Evolutionary conservation across 2,329 filamentous ascomycete species (phyloP).

Genomic region (Aspergillus udagawae): DNA sequence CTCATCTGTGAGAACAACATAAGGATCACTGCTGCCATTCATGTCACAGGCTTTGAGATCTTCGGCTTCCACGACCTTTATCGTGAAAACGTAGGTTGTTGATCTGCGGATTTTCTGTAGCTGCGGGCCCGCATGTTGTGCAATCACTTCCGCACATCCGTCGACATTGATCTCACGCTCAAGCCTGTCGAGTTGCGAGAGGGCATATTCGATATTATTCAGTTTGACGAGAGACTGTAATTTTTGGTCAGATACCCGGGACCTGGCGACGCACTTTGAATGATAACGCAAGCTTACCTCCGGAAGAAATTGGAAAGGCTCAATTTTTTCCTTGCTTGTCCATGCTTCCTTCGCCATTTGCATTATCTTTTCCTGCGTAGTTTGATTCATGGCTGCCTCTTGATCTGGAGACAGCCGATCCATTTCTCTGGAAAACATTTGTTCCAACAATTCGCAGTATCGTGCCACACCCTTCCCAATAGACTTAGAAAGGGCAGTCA

Average conservation of each 20-base stretch:
- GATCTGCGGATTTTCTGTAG: constrained; percentile 65
- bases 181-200: constrained; percentile 84
- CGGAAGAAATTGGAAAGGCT: constrained; percentile 94
- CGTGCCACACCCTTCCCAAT: constrained; percentile 77
- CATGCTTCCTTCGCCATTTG: constrained; percentile 91
- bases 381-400: constrained; percentile 70
- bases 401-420: constrained; percentile 86
- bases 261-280: not conserved
- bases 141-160: constrained; percentile 77
- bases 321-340: constrained; percentile 85
- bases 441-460: constrained; percentile 89
- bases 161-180: constrained; percentile 90
- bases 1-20: constrained; percentile 94
- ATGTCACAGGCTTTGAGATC: constrained; percentile 98
- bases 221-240: constrained; percentile 89
- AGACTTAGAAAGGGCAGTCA: constrained; percentile 84
- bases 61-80: constrained; percentile 97
- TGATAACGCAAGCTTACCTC: constrained; percentile 57
- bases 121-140: constrained; percentile 66
- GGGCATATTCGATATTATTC: constrained; percentile 95
- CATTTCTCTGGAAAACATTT: constrained; percentile 85
- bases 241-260: constrained; percentile 20
- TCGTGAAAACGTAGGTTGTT: constrained; percentile 93
- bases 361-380: constrained; percentile 87
- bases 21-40: constrained; percentile 90